These are phyloP conservation scores for Boletus tylopilopsis DNA, from an alignment of 768 basidiomycete genomes.

Conservation along the genomic window DNA sequence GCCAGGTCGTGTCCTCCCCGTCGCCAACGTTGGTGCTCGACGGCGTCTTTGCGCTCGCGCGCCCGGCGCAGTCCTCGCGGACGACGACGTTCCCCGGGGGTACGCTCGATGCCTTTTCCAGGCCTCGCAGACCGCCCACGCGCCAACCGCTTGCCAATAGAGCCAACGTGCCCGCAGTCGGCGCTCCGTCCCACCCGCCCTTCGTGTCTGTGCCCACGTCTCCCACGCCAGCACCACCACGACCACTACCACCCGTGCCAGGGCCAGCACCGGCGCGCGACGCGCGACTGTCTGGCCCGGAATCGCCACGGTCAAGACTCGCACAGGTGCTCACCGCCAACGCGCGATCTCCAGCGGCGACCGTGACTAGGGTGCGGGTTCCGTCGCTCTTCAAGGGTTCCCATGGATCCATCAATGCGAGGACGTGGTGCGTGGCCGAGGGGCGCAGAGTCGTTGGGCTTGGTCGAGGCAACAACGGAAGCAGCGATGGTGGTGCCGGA, in stretches of 20 bases:
- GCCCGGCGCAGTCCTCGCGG: not conserved
- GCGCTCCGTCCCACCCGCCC: too few relatives aligned
- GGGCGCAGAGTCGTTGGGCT: not conserved
- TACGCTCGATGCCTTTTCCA: not conserved
- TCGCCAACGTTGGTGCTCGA: conserved; percentile 19
- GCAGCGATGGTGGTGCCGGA: not conserved
- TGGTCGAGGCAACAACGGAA: not conserved
- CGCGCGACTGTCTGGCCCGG: not conserved
- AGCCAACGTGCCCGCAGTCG: not conserved
- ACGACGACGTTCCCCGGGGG: not conserved
- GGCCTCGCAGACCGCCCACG: conserved; percentile 1
- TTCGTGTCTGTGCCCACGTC: too few relatives aligned
- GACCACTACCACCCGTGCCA: too few relatives aligned
- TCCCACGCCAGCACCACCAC: too few relatives aligned
- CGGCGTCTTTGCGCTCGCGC: conserved; percentile 20
- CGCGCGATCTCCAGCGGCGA: not conserved
- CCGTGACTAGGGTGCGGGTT: not conserved
- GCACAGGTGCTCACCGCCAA: conserved; percentile 14
- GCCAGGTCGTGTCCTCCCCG: conserved; percentile 6
- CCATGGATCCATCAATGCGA: conserved; percentile 1
- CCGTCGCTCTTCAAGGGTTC: not conserved
- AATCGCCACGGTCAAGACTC: conserved; percentile 22
- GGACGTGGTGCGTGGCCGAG: conserved; percentile 8
- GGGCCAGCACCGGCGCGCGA: too few relatives aligned
- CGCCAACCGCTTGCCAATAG: not conserved